phyloP scores from a whole-genome alignment of 1,284 basidiomycete species.

The Ustilago sp. region DNA sequence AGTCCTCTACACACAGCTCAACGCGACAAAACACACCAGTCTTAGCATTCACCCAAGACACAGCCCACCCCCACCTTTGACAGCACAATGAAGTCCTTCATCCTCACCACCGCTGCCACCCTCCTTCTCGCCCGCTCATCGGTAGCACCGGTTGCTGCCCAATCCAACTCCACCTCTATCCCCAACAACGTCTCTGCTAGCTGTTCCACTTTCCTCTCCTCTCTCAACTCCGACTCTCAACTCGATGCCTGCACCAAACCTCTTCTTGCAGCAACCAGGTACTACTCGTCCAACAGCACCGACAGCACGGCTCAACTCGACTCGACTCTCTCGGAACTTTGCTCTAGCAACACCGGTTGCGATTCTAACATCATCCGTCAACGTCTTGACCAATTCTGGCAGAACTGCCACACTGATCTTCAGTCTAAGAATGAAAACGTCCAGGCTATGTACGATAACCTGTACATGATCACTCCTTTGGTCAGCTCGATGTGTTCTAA shows the following conservation, averaged over 20 bases:
- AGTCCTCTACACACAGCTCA: not conserved
- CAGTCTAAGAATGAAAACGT: slow-evolving; percentile 44
- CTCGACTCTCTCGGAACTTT: slow-evolving; percentile 52
- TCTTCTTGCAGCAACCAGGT: slow-evolving; percentile 50
- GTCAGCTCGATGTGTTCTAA: slow-evolving; percentile 59
- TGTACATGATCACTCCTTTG: slow-evolving; percentile 64
- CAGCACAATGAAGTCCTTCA: slow-evolving; percentile 35
- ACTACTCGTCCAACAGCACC: slow-evolving; percentile 51
- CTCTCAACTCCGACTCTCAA: slow-evolving; percentile 51
- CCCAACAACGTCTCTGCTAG: slow-evolving; percentile 40
- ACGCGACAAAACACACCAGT: not conserved
- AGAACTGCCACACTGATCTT: slow-evolving; percentile 52
- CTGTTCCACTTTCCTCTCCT: slow-evolving; percentile 51
- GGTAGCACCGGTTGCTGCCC: slow-evolving; percentile 44
- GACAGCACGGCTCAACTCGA: slow-evolving; percentile 41
- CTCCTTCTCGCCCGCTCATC: slow-evolving; percentile 23
- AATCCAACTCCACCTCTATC: slow-evolving; percentile 35
- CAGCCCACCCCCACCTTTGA: not conserved
- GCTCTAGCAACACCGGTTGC: slow-evolving; percentile 48
- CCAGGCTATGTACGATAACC: slow-evolving; percentile 57
- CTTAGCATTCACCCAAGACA: not conserved
- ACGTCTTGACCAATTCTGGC: slow-evolving; percentile 55
- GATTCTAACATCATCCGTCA: slow-evolving; percentile 51
- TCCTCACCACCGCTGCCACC: slow-evolving; percentile 22
- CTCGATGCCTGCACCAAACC: slow-evolving; percentile 57